Evolutionary conservation across 345 rosid species (phyloP).

Genomic region (Pistacia atlantica): DNA sequence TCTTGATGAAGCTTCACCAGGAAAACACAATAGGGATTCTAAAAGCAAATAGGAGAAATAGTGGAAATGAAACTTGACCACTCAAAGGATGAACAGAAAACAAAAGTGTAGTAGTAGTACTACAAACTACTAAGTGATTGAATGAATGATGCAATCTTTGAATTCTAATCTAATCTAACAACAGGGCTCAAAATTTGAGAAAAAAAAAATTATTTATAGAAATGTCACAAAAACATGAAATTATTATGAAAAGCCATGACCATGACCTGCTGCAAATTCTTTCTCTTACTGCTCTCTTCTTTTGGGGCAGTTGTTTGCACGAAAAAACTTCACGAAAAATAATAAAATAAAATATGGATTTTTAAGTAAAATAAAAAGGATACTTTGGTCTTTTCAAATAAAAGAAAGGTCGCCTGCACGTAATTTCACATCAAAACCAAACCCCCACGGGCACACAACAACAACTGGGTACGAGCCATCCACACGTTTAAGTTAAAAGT

Average conservation of each 20-base stretch:
- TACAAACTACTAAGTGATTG: not conserved
- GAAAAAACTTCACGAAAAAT: conserved; percentile 30
- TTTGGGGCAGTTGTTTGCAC: conserved; percentile 35
- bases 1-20: conserved; percentile 32
- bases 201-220: conserved; percentile 25
- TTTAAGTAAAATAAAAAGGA: not conserved
- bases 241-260: conserved; percentile 32
- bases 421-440: too few species aligned
- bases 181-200: conserved; percentile 21
- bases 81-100: conserved; percentile 35
- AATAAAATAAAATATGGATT: conserved; percentile 11
- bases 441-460: not conserved
- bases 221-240: conserved; percentile 22
- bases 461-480: not conserved
- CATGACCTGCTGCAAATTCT: conserved; percentile 35
- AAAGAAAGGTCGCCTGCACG: not conserved
- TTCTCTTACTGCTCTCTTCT: conserved; percentile 31
- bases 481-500: not conserved
- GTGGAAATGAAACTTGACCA: conserved; percentile 26
- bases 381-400: not conserved
- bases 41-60: conserved; percentile 22
- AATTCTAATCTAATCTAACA: not conserved
- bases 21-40: conserved; percentile 17
- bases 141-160: conserved; percentile 13
- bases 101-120: not conserved